A percentile compares a stretch with the other conserved stretches of the same genome.
Conservation (phyloP, 116 monocot genomes). For the Cymodocea nodosa region DNA sequence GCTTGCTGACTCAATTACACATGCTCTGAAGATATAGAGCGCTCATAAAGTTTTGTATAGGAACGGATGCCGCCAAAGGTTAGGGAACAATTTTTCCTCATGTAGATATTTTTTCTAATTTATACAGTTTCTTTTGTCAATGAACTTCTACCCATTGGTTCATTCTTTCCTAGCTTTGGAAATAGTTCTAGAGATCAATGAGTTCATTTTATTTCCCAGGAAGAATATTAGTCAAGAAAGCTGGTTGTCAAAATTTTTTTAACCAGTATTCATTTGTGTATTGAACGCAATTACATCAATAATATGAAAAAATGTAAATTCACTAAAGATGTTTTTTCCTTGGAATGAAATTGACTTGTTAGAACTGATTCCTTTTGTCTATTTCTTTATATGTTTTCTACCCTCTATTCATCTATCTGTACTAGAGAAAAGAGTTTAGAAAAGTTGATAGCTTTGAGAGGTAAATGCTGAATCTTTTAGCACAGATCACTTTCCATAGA, state of each 20-base stretch:
- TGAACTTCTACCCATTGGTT: constrained; percentile 10
- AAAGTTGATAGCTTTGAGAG: no score
- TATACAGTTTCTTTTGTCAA: not conserved
- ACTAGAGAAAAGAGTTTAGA: no score
- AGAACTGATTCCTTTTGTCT: no score
- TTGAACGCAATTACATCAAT: constrained; percentile 20
- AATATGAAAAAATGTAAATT: not conserved
- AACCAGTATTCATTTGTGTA: constrained; percentile 22
- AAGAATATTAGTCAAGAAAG: not conserved
- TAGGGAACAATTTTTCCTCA: not conserved
- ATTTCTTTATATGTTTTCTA: no score
- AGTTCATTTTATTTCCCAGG: not conserved
- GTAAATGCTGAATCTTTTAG: no score
- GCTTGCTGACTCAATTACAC: constrained; percentile 31
- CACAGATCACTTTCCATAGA: no score
- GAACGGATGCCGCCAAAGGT: not conserved
- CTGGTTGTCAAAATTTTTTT: constrained; percentile 3
- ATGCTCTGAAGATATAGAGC: constrained; percentile 26
- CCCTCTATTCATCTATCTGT: no score
- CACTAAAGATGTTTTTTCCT: no score
- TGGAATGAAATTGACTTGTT: no score
- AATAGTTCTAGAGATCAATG: not conserved
- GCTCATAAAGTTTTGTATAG: constrained; percentile 37
- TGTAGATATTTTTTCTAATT: constrained; percentile 23
- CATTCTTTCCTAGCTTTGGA: constrained; percentile 15